Evolutionary conservation across 345 rosid species (phyloP), one percentile per base, ranked within the genome.

Genomic region (Lumnitzera racemosa): DNA sequence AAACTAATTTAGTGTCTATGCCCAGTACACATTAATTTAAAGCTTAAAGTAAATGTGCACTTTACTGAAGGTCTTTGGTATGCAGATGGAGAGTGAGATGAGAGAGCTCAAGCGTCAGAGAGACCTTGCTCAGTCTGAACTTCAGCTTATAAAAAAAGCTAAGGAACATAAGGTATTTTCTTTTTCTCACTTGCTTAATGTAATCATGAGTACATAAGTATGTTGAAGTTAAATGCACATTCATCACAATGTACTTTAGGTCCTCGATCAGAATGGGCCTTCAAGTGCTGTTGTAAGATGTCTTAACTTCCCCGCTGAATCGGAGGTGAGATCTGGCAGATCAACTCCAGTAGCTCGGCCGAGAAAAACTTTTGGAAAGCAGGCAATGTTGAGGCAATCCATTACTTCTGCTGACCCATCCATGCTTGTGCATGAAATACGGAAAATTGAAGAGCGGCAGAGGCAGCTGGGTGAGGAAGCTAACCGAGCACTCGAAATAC

Each of bases 71-170:
- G 31, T 29, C 47, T 48, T 49, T 47, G 29, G 67, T 64, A 54
- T 69, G 71, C 79, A 91, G 98, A 85, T 91, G 90, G 92, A 75
- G 63, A 79, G 70, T 51, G 92, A 89, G 70, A 81, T 92, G 92
- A 90, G 76, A 74, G 98, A 89, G 77, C 77, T 89, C 67, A 92
- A 92, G 78, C 92, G 94, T 55, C 88, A 91, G 69, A 91, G 98
- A 80, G 98, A 91, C 79, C 74, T 76, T 67, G 95, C 90, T 59
- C 79, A 91, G 64, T 81, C 90, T 55, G 84, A 82, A 57, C 91
- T 85, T 72, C 91, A 85, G 67, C 75, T 65, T 58, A 89, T 89
- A 85, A 85, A 84, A 77, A 89, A 77, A 69, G 72, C 76, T 47
- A 86, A 83, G 74, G 92, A 87, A 71, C 81, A 47, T 46, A 92